These are phyloP conservation scores for Alternaria triticimaculans DNA, from an alignment of 2,329 filamentous ascomycete species.

Conservation along the genomic window DNA sequence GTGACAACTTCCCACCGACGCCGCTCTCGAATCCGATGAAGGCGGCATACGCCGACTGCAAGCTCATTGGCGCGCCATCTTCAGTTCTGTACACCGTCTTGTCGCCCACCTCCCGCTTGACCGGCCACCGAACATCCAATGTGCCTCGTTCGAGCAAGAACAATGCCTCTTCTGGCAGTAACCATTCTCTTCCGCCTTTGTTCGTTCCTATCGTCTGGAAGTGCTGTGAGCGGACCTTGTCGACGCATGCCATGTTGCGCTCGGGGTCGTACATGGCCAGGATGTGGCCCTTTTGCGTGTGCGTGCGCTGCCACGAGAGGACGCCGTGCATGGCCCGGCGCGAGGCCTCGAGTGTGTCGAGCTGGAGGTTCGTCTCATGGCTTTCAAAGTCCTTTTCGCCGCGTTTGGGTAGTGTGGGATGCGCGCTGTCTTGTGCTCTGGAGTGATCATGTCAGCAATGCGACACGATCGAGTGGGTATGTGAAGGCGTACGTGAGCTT, in stretches of 20 bases:
- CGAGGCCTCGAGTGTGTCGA: conserved; percentile 77
- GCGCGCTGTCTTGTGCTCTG: conserved; percentile 31
- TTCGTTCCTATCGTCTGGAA: conserved; percentile 76
- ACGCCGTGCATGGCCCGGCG: conserved; percentile 89
- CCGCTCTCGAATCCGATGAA: conserved; percentile 74
- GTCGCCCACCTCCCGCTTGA: conserved; percentile 40
- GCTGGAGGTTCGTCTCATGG: conserved; percentile 84
- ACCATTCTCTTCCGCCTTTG: conserved; percentile 67
- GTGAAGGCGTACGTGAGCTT: conserved; percentile 57
- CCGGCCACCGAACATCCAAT: conserved; percentile 85
- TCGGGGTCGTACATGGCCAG: conserved; percentile 78
- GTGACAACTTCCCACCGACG: conserved; percentile 58
- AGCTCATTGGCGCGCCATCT: conserved; percentile 78
- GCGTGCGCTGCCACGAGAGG: conserved; percentile 76
- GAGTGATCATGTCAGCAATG: conserved; percentile 8
- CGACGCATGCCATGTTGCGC: conserved; percentile 65
- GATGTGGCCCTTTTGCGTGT: conserved; percentile 69
- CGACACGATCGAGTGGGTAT: background rate
- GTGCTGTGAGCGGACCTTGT: conserved; percentile 74
- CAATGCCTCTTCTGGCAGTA: conserved; percentile 89
- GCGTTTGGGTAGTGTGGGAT: conserved; percentile 77
- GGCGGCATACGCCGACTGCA: conserved; percentile 88
- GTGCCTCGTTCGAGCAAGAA: conserved; percentile 88
- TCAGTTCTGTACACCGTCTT: conserved; percentile 52
- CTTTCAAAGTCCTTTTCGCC: conserved; percentile 98